Base-by-base conservation (phyloP, 495 filamentous ascomycete species). In the Lineolata rhizophorae region DNA sequence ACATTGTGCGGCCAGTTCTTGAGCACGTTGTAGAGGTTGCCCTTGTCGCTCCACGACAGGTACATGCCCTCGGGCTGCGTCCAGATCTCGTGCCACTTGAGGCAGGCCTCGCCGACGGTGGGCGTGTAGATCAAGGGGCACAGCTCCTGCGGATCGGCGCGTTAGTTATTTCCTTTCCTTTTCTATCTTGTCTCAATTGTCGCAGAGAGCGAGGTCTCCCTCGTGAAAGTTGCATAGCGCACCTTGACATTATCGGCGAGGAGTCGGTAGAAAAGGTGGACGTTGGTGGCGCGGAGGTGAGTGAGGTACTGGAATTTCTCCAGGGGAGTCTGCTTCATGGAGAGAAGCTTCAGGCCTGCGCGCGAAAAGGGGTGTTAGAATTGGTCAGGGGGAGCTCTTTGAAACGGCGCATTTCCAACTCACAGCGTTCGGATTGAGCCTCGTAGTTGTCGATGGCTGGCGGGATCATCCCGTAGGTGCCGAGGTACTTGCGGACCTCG, bases 41-140 rank as follows among this genome's bases (percentile, higher is more conserved):
- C 80, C 12, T 72, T 67, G 57, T 93, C 83, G 53, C 79, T 71
- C 58, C 75, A 90, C 30, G 82, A 91, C 35, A 93, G 72, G 59
- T 93, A 93, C 49, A 93, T 62, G 15, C 73, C 87, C 60, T 97
- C 87, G 10, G 87, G 83, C 37, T 81, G 77, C 20, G 82, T 90
- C 63, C 87, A 97, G 43, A 95, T 74, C 40, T 90, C 79, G 20
- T 81, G 91, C 71, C 90, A 97, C 50, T 84, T 70, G 42, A 91
- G 56, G 57, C 87, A 97, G 19, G 90, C 87, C 49, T 97, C 85
- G 41, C 87, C 87, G 43, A 97, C 90, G 40, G 83, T 87, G 3
- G 87, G 87, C 12, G 87, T 97, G 57, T 97, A 97, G 45, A 97
- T 91, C 35, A 94, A 58, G 27, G 87, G 87, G 42, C 90, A 93